Evolutionary conservation across 306 rosid genomes (phyloP), one percentile per base, ranked within the genome.

Genomic region (Rubus idaeus): DNA sequence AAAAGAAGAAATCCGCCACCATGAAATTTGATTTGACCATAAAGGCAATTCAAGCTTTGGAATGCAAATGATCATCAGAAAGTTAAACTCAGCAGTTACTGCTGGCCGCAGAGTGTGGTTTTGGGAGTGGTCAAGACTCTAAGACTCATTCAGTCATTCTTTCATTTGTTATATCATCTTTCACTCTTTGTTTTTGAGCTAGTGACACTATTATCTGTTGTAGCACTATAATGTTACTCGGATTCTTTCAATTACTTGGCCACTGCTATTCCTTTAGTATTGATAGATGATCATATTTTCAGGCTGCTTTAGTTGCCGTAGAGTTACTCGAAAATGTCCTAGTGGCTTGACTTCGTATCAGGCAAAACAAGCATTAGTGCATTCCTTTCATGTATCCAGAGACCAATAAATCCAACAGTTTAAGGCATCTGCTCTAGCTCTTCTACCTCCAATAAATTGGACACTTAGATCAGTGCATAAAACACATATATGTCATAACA

Each of bases 1-100:
- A 73, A 73, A 73, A 46, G 70, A 75, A 61, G 60, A 75, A 75
- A 40, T 46, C 47, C 0, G 46, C 78, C 47, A 47, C 71, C 5
- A 46, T 62, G 58, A 47, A 0, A 16, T 10, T 62, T 17, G 56
- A 61, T 10, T 4, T 75, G 57, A 10, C 58, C 16, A 45, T 39
- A 35, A 62, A 62, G 35, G 42, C 37, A 20, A 0, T 75, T 51
- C 70, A 23, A 75, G 17, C 44, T 62, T 47, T 75, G 46, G 21
- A 1, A 9, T 75, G 71, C 70, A 37, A 62, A 37, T 62, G 69
- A 75, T 41, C 44, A 62, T 7, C 40, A 58, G 64, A 30, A 30
- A 30, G 35, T 30, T 30, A 30, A 30, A 30, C 35, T 30, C 35
- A 30, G 35, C 35, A 30, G 35, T 30, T 30, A 30, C 35, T 26